phyloP scores from a whole-genome alignment of 805 yeast genomes.

The Candida golubevii region DNA sequence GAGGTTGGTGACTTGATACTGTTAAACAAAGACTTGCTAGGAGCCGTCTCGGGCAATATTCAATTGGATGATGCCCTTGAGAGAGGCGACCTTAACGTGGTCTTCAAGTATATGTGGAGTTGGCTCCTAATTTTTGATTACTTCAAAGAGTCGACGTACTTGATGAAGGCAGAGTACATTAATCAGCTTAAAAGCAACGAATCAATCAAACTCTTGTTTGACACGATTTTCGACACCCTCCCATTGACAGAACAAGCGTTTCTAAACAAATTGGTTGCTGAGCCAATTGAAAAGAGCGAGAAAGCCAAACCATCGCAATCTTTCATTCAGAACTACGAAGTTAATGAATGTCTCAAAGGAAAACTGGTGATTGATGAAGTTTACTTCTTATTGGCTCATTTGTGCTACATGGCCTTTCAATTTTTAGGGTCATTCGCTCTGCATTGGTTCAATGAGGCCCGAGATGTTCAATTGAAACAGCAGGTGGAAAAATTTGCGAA shows the following conservation, averaged over 20 bases:
- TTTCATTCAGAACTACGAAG: slow-evolving; percentile 20
- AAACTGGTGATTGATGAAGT: slow-evolving; percentile 28
- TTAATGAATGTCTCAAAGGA: slow-evolving; percentile 19
- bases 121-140: slow-evolving; percentile 64
- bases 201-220: slow-evolving; percentile 47
- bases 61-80: slow-evolving; percentile 6
- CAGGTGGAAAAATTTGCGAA: slow-evolving; percentile 61
- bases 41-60: slow-evolving; percentile 25
- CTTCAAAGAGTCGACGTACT: slow-evolving; percentile 61
- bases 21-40: slow-evolving; percentile 41
- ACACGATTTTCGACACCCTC: slow-evolving; percentile 58
- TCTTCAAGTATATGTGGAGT: slow-evolving; percentile 52
- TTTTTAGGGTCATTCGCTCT: slow-evolving; percentile 56
- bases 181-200: slow-evolving; percentile 47
- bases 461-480: slow-evolving; percentile 60
- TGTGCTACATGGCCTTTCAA: slow-evolving; percentile 47
- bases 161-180: slow-evolving; percentile 57
- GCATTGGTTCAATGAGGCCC: slow-evolving; percentile 65
- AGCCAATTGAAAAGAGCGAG: slow-evolving; percentile 13
- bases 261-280: slow-evolving; percentile 17
- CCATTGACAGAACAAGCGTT: slow-evolving; percentile 30
- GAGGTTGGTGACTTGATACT: slow-evolving; percentile 1
- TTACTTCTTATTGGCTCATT: slow-evolving; percentile 41
- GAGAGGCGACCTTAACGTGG: slow-evolving; percentile 7
- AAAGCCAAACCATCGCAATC: slow-evolving; percentile 14